Evolutionary conservation across 805 yeast species (phyloP).

Genomic region (Metschnikowia colocasiae): DNA sequence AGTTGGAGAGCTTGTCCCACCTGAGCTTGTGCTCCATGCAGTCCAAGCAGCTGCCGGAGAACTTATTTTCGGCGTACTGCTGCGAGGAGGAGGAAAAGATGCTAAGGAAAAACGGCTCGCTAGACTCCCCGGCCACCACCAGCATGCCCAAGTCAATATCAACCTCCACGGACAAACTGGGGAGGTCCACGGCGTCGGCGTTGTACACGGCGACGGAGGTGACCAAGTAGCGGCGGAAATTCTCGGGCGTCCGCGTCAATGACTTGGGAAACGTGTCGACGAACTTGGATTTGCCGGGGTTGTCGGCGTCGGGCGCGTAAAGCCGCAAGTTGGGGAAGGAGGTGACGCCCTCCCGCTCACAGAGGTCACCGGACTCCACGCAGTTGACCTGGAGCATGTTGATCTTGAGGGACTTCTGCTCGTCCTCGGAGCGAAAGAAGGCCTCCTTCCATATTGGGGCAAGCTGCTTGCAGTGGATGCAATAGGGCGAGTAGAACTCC

Average conservation of each 20-base stretch:
- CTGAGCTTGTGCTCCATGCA: constrained; percentile 49
- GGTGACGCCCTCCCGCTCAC: constrained; percentile 58
- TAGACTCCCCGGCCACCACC: constrained; percentile 48
- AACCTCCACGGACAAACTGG: constrained; percentile 39
- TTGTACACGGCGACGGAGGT: constrained; percentile 49
- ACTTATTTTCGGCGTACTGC: constrained; percentile 37
- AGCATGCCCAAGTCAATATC: constrained; percentile 42
- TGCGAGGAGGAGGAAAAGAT: constrained; percentile 60
- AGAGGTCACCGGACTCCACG: constrained; percentile 80
- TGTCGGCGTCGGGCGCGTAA: constrained; percentile 51
- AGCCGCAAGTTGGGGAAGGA: constrained; percentile 72
- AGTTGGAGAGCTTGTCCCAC: constrained; percentile 59
- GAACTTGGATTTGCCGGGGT: constrained; percentile 26
- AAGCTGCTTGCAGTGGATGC: constrained; percentile 72
- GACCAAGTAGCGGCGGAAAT: constrained; percentile 50
- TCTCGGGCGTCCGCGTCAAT: constrained; percentile 44
- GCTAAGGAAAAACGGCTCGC: constrained; percentile 52
- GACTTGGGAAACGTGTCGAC: constrained; percentile 46
- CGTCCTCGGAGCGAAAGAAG: constrained; percentile 46
- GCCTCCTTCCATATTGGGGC: constrained; percentile 83
- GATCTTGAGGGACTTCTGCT: constrained; percentile 42
- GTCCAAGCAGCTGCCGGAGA: constrained; percentile 40
- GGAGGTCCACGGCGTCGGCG: constrained; percentile 34
- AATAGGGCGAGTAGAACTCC: constrained; percentile 88
- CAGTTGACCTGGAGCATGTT: constrained; percentile 80